Base-by-base conservation (phyloP, 2,329 filamentous ascomycete genomes). In the Diaporthe caulivora region DNA sequence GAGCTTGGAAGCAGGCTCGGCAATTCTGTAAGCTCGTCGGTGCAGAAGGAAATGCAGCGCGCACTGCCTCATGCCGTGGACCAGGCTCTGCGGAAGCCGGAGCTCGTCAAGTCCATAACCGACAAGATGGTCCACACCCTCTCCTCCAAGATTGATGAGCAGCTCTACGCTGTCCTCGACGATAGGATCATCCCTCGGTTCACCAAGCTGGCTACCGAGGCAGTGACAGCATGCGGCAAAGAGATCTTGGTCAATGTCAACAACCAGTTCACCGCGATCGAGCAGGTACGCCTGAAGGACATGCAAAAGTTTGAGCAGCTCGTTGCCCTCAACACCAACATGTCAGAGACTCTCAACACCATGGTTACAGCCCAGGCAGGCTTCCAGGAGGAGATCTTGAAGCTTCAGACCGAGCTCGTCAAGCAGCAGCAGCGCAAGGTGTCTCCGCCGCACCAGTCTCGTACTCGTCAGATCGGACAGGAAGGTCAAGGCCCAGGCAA, bases 21-120 rank as follows among this genome's bases (percentile, higher is more conserved):
- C 76, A 87, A 90, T 64, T 88, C 93, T 69, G 83, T 97, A 51
- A 87, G 90, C n/a, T 87, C 88, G 53, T 86, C 88, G 2, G 83
- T 97, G 55, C 91, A 94, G 72, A 91, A 91, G 76, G 94, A 97
- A 82, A 85, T 98, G 76, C 92, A 93, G 79, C 88, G 88, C 72
- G 83, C 88, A 47, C 85, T 98, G 47, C 94, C 95, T 1, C 86
- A 88, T 74, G 88, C 91, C 13, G 86, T 97, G 72, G 85, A 86
- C 60, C 89, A 91, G 76, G 90, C 93, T 29, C 82, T 98, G 70
- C 92, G 94, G 79, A 93, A 92, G 76, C 91, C 92, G 15, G 92
- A 95, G 64, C 86, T 97, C 51, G 85, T 94, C 76, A 92, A 92
- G 78, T 85, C 88, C 9, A 90, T 98, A 71, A 89, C 92, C 5